phyloP scores from a whole-genome alignment of 2,329 filamentous ascomycete species.

The Pestalotiopsis sp. region DNA sequence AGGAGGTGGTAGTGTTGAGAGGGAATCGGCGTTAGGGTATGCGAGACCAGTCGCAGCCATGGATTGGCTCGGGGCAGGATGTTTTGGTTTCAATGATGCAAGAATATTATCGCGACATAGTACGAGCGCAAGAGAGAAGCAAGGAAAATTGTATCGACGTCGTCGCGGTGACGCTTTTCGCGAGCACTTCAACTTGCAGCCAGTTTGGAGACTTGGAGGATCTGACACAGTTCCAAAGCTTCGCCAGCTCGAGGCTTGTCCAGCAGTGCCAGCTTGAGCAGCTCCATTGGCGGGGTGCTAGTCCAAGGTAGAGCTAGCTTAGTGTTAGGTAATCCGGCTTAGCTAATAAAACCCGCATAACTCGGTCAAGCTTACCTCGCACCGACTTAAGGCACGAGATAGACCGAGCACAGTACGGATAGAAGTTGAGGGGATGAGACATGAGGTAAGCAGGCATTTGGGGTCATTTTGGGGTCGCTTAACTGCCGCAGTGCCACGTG shows the following conservation, averaged over 20 bases:
- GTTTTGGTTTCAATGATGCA: not conserved
- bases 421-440: not conserved
- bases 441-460: no score
- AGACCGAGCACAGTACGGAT: not conserved
- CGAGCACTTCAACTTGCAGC: not conserved
- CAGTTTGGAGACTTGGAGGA: not conserved
- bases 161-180: not conserved
- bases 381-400: not conserved
- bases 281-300: no score
- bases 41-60: slow-evolving; percentile 9
- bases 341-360: no score
- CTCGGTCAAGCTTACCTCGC: not conserved
- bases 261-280: no score
- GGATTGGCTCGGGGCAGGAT: not conserved
- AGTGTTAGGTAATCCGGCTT: no score
- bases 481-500: not conserved
- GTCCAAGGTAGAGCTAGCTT: no score
- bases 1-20: not conserved
- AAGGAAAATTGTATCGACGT: not conserved
- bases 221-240: not conserved
- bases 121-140: not conserved
- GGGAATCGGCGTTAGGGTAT: not conserved
- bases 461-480: no score
- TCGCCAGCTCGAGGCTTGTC: not conserved
- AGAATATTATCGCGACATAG: not conserved